Evolutionary conservation across 495 filamentous ascomycete species (phyloP).

Genomic region (Amphirosellinia nigrospora): DNA sequence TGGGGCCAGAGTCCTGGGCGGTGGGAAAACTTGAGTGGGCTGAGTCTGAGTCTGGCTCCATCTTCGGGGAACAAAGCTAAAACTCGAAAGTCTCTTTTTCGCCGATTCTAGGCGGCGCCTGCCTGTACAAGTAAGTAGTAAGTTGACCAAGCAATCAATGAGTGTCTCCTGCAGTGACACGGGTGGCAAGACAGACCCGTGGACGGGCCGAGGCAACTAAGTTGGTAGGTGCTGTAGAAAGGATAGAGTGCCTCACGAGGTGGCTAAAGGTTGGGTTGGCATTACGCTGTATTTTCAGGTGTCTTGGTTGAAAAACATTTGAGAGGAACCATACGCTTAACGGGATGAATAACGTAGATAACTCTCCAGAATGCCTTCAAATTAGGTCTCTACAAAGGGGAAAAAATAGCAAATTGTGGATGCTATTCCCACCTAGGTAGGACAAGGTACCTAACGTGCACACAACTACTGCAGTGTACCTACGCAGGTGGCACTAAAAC

Average conservation of each 20-base stretch:
- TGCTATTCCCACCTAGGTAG: constrained; percentile 15
- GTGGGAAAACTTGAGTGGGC: constrained; percentile 22
- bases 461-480: neutral
- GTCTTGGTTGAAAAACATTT: neutral
- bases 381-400: neutral
- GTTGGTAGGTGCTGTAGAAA: neutral
- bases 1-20: constrained; percentile 35
- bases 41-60: constrained; percentile 23
- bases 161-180: constrained; percentile 13
- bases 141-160: neutral
- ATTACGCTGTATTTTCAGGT: neutral
- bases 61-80: constrained; percentile 9
- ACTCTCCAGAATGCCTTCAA: too few species aligned
- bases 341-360: neutral
- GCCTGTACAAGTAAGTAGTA: too few species aligned
- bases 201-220: neutral
- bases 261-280: neutral
- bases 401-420: constrained; percentile 18
- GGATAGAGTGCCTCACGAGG: neutral
- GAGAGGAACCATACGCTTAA: neutral
- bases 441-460: neutral
- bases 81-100: constrained; percentile 18
- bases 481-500: neutral
- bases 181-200: constrained; percentile 8
- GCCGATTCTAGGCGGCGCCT: neutral